Evolutionary conservation across 768 basidiomycete genomes (phyloP), one percentile per base, ranked within the genome.

Genomic region (Amylocystis lapponica): DNA sequence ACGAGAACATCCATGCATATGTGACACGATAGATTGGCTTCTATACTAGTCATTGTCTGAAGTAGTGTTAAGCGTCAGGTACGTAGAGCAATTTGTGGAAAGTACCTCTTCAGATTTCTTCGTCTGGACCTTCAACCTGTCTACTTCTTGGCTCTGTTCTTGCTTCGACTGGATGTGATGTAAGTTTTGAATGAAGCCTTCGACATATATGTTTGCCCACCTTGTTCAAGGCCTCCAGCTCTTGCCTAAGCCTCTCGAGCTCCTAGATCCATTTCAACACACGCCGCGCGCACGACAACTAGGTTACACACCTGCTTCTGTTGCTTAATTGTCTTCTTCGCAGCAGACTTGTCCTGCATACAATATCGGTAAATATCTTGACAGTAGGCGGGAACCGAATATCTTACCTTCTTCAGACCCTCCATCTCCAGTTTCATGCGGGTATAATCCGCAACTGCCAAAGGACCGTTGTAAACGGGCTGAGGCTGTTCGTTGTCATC

Each of bases 1-100:
- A 70, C 56, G 9, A 86, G 64, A 10, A 79, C 59, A 16, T 88
- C 86, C 68, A 86, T 80, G 55, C 86, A 88, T 33, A 88, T 86
- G 54, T 86, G 85, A 54, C 86, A 88, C 52, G 78, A 79, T 14
- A 83, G 58, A 25, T 74, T 73, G 20, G 62, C 57, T 62, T 87
- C 83, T 19, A 86, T 71, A 6, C 66, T 66, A 9, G 71, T 56
- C 10, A 85, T 62, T n/a, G n/a, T n/a, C n/a, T n/a, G n/a, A n/a
- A n/a, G n/a, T n/a, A n/a, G n/a, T n/a, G n/a, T n/a, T n/a, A n/a
- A n/a, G n/a, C n/a, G n/a, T n/a, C n/a, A n/a, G n/a, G n/a, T n/a
- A n/a, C n/a, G n/a, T n/a, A n/a, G n/a, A n/a, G n/a, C n/a, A n/a
- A n/a, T n/a, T n/a, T n/a, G n/a, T n/a, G n/a, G n/a, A n/a, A n/a